These are phyloP conservation scores for Glycine tomentella DNA, from an alignment of 306 rosid genomes.

Conservation along the genomic window DNA sequence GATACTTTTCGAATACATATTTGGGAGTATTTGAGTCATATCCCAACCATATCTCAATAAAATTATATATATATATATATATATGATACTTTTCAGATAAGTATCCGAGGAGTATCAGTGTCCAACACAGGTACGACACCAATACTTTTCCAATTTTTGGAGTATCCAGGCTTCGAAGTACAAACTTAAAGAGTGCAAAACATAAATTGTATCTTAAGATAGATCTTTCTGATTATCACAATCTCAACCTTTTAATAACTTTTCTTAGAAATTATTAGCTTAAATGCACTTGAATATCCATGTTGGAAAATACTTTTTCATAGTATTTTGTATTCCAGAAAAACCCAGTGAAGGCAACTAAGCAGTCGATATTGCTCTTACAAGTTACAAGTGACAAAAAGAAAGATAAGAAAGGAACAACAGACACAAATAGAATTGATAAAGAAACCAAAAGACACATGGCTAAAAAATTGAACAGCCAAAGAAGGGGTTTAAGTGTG, in stretches of 20 bases:
- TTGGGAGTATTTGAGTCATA: no score
- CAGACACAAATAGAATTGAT: constrained; percentile 15
- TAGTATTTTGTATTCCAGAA: background rate
- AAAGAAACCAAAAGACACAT: background rate
- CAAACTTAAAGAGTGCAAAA: constrained; percentile 9
- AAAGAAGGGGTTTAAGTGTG: constrained; percentile 9
- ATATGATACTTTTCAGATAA: no score
- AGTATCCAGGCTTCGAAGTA: background rate
- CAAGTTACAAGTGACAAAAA: constrained; percentile 30
- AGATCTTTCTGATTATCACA: constrained; percentile 21
- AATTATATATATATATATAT: no score
- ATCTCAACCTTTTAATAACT: constrained; percentile 19
- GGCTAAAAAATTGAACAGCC: background rate
- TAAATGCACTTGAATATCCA: constrained; percentile 19
- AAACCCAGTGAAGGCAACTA: constrained; percentile 6
- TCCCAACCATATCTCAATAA: no score
- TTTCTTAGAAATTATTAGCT: constrained; percentile 11
- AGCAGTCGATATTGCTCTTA: constrained; percentile 7
- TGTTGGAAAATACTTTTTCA: background rate
- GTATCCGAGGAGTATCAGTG: no score
- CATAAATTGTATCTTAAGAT: constrained; percentile 1
- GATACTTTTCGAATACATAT: no score
- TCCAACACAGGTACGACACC: no score
- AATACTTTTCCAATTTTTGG: no score
- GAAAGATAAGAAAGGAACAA: constrained; percentile 4